Evolutionary conservation across 2,329 filamentous ascomycete genomes (phyloP).

Genomic region (Didymella sp.): DNA sequence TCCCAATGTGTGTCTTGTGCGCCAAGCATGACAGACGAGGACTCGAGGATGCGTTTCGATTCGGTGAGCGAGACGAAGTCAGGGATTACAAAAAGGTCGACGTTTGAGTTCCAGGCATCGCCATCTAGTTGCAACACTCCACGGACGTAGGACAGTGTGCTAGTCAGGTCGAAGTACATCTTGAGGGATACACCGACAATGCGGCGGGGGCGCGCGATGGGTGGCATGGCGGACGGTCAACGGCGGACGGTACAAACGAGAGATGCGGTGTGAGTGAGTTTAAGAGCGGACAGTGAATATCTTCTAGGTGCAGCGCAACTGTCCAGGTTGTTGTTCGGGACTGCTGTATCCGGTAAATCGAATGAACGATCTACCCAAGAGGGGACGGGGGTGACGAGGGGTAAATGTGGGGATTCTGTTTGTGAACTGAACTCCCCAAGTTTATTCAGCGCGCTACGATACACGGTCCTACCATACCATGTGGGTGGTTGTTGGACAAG

Average conservation of each 20-base stretch:
- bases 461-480: neutral
- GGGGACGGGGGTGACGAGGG: neutral
- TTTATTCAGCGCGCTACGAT: too few relatives aligned
- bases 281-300: neutral
- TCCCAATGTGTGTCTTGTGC: slow-evolving; percentile 79
- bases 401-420: neutral
- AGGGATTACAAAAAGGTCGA: slow-evolving; percentile 79
- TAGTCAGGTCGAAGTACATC: slow-evolving; percentile 77
- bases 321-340: too few relatives aligned
- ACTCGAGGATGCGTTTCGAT: slow-evolving; percentile 57
- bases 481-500: slow-evolving; percentile 1
- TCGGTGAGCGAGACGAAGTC: slow-evolving; percentile 74
- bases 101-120: slow-evolving; percentile 61
- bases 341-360: slow-evolving; percentile 6
- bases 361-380: neutral
- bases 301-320: too few relatives aligned
- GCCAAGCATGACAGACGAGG: slow-evolving; percentile 67
- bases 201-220: slow-evolving; percentile 58
- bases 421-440: too few relatives aligned
- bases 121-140: slow-evolving; percentile 54
- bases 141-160: slow-evolving; percentile 61
- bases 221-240: slow-evolving; percentile 34
- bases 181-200: slow-evolving; percentile 78
- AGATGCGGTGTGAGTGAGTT: neutral
- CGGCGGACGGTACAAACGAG: neutral